Evolutionary conservation across 2,329 filamentous ascomycete genomes (phyloP).

Genomic region (Ophiobolus disseminans): DNA sequence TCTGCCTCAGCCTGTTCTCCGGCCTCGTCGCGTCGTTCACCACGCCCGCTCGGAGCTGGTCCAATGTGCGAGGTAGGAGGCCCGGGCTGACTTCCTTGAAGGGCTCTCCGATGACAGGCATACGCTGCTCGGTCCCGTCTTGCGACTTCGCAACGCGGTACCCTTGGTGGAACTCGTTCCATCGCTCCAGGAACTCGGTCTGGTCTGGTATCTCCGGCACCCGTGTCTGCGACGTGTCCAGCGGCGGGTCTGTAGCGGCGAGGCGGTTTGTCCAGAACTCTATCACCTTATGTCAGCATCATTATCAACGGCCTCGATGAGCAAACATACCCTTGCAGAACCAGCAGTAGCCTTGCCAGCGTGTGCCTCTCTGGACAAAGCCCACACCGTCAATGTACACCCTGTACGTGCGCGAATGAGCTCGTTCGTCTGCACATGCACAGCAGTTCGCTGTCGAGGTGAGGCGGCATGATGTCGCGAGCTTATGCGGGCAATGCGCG

Average conservation of each 20-base stretch:
- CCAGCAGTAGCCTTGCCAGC: constrained; percentile 61
- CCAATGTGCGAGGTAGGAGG: constrained; percentile 54
- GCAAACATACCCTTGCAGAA: constrained; percentile 53
- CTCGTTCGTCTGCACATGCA: constrained; percentile 50
- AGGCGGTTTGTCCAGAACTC: constrained; percentile 59
- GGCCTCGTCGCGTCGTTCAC: constrained; percentile 37
- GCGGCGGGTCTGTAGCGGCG: constrained; percentile 49
- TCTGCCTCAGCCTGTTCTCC: constrained; percentile 38
- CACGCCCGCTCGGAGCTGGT: constrained; percentile 50
- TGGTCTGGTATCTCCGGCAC: constrained; percentile 58
- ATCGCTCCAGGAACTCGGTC: constrained; percentile 53
- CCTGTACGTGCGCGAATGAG: constrained; percentile 53
- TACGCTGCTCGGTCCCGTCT: constrained; percentile 54
- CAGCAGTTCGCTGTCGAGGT: constrained; percentile 51
- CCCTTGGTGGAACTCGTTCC: constrained; percentile 59
- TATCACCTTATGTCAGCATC: constrained; percentile 22
- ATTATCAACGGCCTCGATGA: neutral
- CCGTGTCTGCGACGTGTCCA: constrained; percentile 53
- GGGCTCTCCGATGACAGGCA: constrained; percentile 57
- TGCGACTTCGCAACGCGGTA: constrained; percentile 50
- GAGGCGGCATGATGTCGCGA: constrained; percentile 52
- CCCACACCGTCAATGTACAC: constrained; percentile 61
- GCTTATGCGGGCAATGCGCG: constrained; percentile 51
- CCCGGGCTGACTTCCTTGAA: constrained; percentile 56
- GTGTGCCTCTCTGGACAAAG: constrained; percentile 55